Conservation (phyloP, 2,329 filamentous ascomycete species). For the Colletotrichum sp. region DNA sequence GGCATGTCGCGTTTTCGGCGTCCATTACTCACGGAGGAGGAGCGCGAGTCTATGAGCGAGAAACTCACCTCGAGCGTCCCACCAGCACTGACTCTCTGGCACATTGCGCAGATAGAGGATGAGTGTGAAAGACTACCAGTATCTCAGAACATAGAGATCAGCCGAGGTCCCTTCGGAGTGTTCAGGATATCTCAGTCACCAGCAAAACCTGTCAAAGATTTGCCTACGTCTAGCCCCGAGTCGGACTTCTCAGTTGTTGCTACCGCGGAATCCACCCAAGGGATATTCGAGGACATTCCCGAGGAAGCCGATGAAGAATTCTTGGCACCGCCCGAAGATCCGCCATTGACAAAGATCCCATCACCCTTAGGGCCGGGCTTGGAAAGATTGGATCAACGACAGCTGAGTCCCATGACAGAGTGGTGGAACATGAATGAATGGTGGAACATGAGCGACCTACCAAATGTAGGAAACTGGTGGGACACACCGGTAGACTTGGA, state of each 20-base stretch:
- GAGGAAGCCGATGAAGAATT: background rate
- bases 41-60: conserved; percentile 40
- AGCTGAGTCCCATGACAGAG: background rate
- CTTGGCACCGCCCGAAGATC: background rate
- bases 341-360: background rate
- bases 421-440: background rate
- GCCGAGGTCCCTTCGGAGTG: conserved; percentile 15
- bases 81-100: conserved; percentile 23
- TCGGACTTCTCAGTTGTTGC: background rate
- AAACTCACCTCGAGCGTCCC: conserved; percentile 32
- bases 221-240: background rate
- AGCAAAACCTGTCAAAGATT: background rate
- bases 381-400: background rate
- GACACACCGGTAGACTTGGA: background rate
- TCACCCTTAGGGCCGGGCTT: background rate
- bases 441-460: conserved; percentile 1
- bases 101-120: conserved; percentile 32
- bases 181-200: background rate
- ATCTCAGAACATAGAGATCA: background rate
- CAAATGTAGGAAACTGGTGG: background rate
- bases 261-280: background rate
- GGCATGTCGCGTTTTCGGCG: conserved; percentile 38
- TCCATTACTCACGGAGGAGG: conserved; percentile 38
- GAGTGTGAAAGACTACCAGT: conserved; percentile 23
- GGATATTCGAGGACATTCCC: background rate